These are phyloP conservation scores for Venturia oleaginea DNA, from an alignment of 2,329 filamentous ascomycete species.

Conservation along the genomic window DNA sequence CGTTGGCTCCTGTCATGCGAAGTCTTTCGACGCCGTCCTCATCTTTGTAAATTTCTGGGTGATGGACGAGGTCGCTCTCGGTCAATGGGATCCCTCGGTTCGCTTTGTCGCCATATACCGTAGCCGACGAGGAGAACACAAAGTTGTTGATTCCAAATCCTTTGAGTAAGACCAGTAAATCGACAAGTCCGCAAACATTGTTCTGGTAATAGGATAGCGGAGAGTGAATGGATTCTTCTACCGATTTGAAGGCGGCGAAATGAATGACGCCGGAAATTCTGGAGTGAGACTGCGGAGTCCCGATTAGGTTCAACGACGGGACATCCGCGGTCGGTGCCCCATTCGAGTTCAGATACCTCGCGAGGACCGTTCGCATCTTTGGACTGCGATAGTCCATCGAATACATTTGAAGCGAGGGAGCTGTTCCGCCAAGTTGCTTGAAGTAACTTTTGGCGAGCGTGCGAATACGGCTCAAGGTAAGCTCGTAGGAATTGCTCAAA, in stretches of 20 bases:
- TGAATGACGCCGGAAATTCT: constrained; percentile 57
- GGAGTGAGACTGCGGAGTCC: constrained; percentile 34
- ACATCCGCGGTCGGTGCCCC: constrained; percentile 9
- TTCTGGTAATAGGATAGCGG: constrained; percentile 59
- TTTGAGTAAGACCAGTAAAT: constrained; percentile 48
- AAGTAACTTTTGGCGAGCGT: constrained; percentile 30
- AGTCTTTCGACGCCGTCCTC: constrained; percentile 35
- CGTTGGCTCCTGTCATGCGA: constrained; percentile 41
- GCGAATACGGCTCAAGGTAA: constrained; percentile 29
- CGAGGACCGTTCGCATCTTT: constrained; percentile 34
- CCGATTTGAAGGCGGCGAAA: constrained; percentile 59
- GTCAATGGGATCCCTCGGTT: constrained; percentile 40
- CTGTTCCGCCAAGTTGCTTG: constrained; percentile 28
- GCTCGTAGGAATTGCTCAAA: constrained; percentile 37
- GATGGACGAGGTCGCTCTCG: constrained; percentile 49
- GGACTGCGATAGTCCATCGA: constrained; percentile 39
- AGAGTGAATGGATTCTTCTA: constrained; percentile 51
- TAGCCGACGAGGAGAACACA: constrained; percentile 60
- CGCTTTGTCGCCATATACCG: constrained; percentile 49
- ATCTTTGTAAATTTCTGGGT: constrained; percentile 35
- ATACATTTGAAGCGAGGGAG: constrained; percentile 39
- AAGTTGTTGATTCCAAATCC: constrained; percentile 55
- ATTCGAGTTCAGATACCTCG: constrained; percentile 27
- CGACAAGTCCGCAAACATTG: constrained; percentile 55
- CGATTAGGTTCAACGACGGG: constrained; percentile 9